Evolutionary conservation across 305 asterid genomes (phyloP), one percentile per base, ranked within the genome.

Genomic region (Ilex paraguariensis): DNA sequence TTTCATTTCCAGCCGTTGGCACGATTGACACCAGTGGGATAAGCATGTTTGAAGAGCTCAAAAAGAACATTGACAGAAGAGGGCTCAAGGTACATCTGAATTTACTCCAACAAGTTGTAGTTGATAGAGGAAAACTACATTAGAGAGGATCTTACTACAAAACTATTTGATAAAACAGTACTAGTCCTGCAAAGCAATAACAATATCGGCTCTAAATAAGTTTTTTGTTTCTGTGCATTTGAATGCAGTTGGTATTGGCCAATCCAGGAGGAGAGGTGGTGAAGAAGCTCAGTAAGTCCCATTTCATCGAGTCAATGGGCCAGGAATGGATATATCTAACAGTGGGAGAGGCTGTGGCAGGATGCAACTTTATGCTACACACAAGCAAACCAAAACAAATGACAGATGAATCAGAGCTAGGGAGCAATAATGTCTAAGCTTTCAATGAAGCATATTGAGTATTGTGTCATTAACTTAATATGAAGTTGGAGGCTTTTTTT

Each of bases 21-120:
- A 93, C 90, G 84, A 90, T 93, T n/a, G 98, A 93, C 60, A 93
- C 98, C 30, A 93, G 98, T 33, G 98, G 98, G 62, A 85, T 93
- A 48, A 81, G 90, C 80, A 90, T 93, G 98, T 69, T 90, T 13
- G 86, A 93, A 33, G 98, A 93, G 82, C 74, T 87, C 13, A 81
- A 81, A 75, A 90, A 90, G 86, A 77, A 68, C 54, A 53, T 78
- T 2, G 97, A 90, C 21, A 77, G 94, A 63, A 80, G 91, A 83
- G 90, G 83, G 68, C 79, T 85, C 66, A 89, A 84, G 96, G 97
- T 85, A 10, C 12, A 45, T 36, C 42, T 36, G 42, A 8, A 2
- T 36, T 36, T 36, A 36, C 42, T 36, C 42, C 42, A 36, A 4
- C 0, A 4, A 4, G 42, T 36, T 2, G 0, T 8, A 36, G 9